Evolutionary conservation across 2,329 filamentous ascomycete genomes (phyloP).

Genomic region (Ascochyta pisi): DNA sequence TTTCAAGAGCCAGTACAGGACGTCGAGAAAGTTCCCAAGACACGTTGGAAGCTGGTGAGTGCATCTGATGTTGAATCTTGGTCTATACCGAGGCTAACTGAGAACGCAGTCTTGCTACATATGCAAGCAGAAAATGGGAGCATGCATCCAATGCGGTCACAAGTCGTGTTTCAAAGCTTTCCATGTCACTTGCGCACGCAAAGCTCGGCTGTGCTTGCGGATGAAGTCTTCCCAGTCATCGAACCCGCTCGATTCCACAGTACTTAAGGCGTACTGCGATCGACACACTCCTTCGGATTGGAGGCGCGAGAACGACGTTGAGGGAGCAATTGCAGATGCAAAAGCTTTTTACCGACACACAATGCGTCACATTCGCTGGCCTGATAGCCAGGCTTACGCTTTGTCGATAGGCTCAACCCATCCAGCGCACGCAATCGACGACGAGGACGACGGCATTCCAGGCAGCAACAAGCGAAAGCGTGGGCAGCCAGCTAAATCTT

Average conservation of each 20-base stretch:
- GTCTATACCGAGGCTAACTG: slow-evolving; percentile 21
- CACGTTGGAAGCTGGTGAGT: slow-evolving; percentile 79
- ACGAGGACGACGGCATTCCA: slow-evolving; percentile 57
- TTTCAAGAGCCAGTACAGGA: slow-evolving; percentile 99
- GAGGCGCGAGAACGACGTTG: slow-evolving; percentile 82
- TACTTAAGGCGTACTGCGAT: slow-evolving; percentile 94
- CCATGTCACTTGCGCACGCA: slow-evolving; percentile 92
- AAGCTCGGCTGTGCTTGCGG: slow-evolving; percentile 85
- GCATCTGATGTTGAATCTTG: not conserved
- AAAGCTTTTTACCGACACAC: slow-evolving; percentile 88
- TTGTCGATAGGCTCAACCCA: slow-evolving; percentile 79
- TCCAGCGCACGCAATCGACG: slow-evolving; percentile 59
- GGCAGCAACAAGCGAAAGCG: slow-evolving; percentile 66
- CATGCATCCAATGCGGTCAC: slow-evolving; percentile 97
- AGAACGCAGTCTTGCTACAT: slow-evolving; percentile 77
- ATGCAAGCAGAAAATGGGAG: slow-evolving; percentile 96
- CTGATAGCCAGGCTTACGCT: slow-evolving; percentile 84
- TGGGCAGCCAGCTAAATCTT: slow-evolving; percentile 67
- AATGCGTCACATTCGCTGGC: slow-evolving; percentile 91
- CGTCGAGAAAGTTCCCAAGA: slow-evolving; percentile 95
- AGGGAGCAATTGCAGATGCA: slow-evolving; percentile 79
- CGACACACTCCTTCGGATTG: slow-evolving; percentile 92
- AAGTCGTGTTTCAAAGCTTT: slow-evolving; percentile 97
- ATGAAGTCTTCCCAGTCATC: slow-evolving; percentile 92
- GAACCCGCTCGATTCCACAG: slow-evolving; percentile 78